Conservation (phyloP, 2,329 filamentous ascomycete genomes). For the Tolypocladium amazonense region DNA sequence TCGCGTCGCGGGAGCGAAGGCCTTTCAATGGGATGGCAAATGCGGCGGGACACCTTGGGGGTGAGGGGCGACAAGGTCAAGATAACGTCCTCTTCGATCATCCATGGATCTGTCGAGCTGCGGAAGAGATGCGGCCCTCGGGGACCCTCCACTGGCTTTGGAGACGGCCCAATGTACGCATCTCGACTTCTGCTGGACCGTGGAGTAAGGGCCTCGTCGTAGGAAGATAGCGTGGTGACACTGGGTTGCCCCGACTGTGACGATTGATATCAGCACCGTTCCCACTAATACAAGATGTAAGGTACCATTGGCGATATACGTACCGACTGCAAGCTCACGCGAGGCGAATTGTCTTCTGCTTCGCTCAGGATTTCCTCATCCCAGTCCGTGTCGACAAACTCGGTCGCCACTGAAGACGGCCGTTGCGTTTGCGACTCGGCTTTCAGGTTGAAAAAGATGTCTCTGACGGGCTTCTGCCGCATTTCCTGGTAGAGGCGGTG, state of each 20-base stretch:
- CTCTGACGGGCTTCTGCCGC: conserved; percentile 39
- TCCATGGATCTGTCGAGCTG: conserved; percentile 43
- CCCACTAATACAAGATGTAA: neutral
- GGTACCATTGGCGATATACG: conserved; percentile 19
- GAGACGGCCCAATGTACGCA: conserved; percentile 48
- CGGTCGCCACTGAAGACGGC: conserved; percentile 61
- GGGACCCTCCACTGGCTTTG: conserved; percentile 66
- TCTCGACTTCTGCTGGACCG: conserved; percentile 51
- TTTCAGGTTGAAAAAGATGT: conserved; percentile 52
- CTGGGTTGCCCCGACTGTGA: conserved; percentile 58
- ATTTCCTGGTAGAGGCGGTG: conserved; percentile 35
- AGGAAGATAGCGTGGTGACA: conserved; percentile 78
- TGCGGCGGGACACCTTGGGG: conserved; percentile 43
- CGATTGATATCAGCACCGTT: neutral
- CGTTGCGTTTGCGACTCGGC: conserved; percentile 36
- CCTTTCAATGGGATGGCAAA: conserved; percentile 15
- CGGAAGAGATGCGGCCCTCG: conserved; percentile 81
- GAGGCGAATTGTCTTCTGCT: conserved; percentile 54
- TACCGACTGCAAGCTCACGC: conserved; percentile 63
- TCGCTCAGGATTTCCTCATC: conserved; percentile 47
- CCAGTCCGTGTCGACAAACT: conserved; percentile 69
- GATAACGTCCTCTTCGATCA: conserved; percentile 35
- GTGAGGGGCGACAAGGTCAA: conserved; percentile 67
- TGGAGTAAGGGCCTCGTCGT: conserved; percentile 74
- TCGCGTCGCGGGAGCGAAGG: conserved; percentile 17